Base-by-base conservation (phyloP, 352 stramenopile species). In the Plasmopara muralis region DNA sequence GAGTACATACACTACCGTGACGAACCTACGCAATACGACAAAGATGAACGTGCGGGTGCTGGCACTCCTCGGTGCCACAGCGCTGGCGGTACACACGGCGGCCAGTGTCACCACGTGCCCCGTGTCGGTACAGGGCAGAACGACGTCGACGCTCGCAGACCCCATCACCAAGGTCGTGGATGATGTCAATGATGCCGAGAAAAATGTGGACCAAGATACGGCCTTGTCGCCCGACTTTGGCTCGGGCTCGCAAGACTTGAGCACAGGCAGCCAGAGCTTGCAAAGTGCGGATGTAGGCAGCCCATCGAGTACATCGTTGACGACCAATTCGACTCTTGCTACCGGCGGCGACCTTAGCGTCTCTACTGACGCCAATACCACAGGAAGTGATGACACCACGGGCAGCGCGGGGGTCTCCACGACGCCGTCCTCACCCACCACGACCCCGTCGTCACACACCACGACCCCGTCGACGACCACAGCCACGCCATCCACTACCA, bases 121-220 rank as follows among this genome's bases (percentile, higher is more conserved):
- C 43, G 74, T 89, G 42, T 74, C 72, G 40, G 43, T 87, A 30
- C 79, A 89, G 54, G 74, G 72, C 20, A 29, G 56, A 31, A 69
- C 81, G 13, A 62, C 66, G 43, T 89, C 79, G 20, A 87, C 79
- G 48, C 73, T 89, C 16, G 61, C 60, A 29, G 64, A 77, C 46
- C 78, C 75, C 50, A 78, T 82, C 37, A 79, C 65, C 9, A 69
- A 77, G 43, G 38, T 77, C 16, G 60, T 77, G 31, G 31, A 8
- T 4, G 31, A 35, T 43, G 66, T 61, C 9, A 54, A 55, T 16
- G 65, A 49, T 34, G 53, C 53, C 6, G 60, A 44, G 53, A 45
- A 25, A 37, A 75, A 65, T 48, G 66, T 60, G 16, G 66, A 66
- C 48, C 67, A 60, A 20, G 58, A 33, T 25, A 55, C 60, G 10